phyloP scores from a whole-genome alignment of 2,329 filamentous ascomycete species.

The Mariannaea sp. region DNA sequence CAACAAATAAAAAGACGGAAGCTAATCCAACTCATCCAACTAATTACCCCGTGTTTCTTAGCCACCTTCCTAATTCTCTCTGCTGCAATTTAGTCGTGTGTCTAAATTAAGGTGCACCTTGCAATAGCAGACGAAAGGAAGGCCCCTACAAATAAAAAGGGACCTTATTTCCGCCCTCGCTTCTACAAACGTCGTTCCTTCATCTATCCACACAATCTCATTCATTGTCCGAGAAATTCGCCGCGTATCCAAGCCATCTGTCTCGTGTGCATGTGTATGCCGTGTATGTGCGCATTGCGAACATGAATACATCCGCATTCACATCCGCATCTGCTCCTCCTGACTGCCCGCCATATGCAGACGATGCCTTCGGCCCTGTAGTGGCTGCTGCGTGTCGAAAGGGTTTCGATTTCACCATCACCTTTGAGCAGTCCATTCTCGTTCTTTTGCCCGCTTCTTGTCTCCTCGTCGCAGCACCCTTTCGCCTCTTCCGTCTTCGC shows the following conservation, averaged over 20 bases:
- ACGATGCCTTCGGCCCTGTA: conserved; percentile 36
- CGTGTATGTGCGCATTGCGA: neutral
- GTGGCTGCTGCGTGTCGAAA: conserved; percentile 41
- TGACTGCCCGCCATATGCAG: conserved; percentile 30
- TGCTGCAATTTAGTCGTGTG: too few relatives aligned
- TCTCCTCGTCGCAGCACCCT: conserved; percentile 39
- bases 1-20: too few relatives aligned
- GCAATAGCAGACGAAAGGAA: too few relatives aligned
- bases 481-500: conserved; percentile 39
- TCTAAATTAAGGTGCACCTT: too few relatives aligned
- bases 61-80: too few relatives aligned
- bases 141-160: conserved; percentile 7
- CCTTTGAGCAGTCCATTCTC: conserved; percentile 49
- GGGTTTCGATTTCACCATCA: conserved; percentile 56
- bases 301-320: conserved; percentile 35
- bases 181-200: neutral
- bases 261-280: too few relatives aligned
- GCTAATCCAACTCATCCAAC: too few relatives aligned
- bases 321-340: too few relatives aligned
- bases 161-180: neutral
- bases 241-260: too few relatives aligned
- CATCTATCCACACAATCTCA: too few relatives aligned
- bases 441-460: conserved; percentile 39
- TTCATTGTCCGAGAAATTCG: too few relatives aligned
- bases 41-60: too few relatives aligned